Evolutionary conservation across 2,329 filamentous ascomycete genomes (phyloP).

Genomic region (Sordariomycetes sp.): DNA sequence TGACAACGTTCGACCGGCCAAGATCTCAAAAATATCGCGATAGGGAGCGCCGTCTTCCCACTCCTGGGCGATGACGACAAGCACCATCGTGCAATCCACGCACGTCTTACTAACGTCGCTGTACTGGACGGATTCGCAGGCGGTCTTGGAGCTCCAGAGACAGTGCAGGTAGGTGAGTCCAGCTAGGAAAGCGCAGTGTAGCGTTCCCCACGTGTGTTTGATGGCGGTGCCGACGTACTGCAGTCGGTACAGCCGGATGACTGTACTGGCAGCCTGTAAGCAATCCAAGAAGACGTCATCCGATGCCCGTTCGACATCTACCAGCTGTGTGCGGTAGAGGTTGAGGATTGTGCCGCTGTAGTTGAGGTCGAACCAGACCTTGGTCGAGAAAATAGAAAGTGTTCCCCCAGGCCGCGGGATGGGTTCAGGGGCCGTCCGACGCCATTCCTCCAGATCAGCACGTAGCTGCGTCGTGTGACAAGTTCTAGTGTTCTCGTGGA

Average conservation of each 20-base stretch:
- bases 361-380: conserved; percentile 1
- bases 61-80: conserved; percentile 19
- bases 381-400: conserved; percentile 14
- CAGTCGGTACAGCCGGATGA: conserved; percentile 10
- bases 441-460: background rate
- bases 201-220: background rate
- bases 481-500: background rate
- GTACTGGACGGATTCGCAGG: conserved; percentile 6
- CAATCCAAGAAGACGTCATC: conserved; percentile 13
- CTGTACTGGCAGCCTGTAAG: conserved; percentile 6
- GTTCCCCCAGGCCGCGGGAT: conserved; percentile 7
- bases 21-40: conserved; percentile 20
- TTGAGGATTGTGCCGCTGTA: background rate
- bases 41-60: conserved; percentile 19
- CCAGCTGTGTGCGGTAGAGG: conserved; percentile 7
- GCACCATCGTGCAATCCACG: conserved; percentile 17
- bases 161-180: conserved; percentile 12
- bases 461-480: background rate
- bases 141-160: conserved; percentile 17
- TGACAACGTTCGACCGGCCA: conserved; percentile 13
- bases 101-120: conserved; percentile 14
- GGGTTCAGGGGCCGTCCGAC: background rate
- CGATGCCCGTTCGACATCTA: conserved; percentile 5
- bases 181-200: background rate
- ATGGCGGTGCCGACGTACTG: background rate